Evolutionary conservation across 2,329 filamentous ascomycete species (phyloP).

Genomic region (Aureobasidium lini): DNA sequence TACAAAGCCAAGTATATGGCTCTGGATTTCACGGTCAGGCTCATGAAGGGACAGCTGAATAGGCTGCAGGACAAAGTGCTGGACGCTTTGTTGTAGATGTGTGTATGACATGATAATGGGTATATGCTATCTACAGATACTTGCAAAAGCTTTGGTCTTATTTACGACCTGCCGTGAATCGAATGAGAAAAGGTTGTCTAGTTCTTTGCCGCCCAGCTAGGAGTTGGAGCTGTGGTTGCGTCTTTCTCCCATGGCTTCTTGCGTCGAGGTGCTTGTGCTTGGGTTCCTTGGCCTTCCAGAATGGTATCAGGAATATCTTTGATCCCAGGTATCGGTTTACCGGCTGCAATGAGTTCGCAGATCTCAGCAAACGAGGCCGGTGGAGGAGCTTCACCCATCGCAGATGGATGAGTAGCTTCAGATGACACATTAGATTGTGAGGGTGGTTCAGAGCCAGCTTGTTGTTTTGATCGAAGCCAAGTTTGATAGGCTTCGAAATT

Average conservation of each 20-base stretch:
- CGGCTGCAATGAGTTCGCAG: constrained; percentile 73
- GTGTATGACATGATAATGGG: background rate
- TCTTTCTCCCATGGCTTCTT: constrained; percentile 77
- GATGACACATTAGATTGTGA: constrained; percentile 3
- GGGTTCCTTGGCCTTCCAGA: constrained; percentile 59
- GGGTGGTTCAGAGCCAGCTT: background rate
- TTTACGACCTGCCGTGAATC: background rate
- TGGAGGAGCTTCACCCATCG: constrained; percentile 54
- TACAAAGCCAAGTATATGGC: constrained; percentile 26
- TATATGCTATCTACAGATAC: background rate
- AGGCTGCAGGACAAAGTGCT: constrained; percentile 26
- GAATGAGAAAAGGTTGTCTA: background rate
- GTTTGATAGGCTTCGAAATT: constrained; percentile 61
- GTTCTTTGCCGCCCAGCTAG: constrained; percentile 5
- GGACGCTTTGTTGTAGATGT: constrained; percentile 17
- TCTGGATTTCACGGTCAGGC: constrained; percentile 24
- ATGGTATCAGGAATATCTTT: constrained; percentile 77
- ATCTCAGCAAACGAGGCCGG: constrained; percentile 80
- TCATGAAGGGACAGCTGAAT: constrained; percentile 27
- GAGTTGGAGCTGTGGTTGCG: constrained; percentile 6
- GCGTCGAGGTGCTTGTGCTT: constrained; percentile 45
- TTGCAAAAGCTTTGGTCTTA: background rate
- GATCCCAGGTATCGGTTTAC: constrained; percentile 79
- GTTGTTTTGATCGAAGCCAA: constrained; percentile 42
- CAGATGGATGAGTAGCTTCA: constrained; percentile 9